Conservation (phyloP, 306 rosid species). For the Vicia sativa region DNA sequence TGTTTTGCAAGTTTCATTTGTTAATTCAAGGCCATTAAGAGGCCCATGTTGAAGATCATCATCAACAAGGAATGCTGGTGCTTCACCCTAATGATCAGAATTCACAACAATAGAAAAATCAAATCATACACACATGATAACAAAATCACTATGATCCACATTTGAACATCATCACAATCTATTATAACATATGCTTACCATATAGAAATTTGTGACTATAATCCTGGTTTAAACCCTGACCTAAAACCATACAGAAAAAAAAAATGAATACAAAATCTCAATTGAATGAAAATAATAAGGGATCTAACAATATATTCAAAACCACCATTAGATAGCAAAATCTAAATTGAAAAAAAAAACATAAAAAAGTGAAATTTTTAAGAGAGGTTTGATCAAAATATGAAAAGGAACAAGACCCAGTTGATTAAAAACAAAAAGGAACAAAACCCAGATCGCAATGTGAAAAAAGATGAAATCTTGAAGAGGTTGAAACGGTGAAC, state of each 20-base stretch:
- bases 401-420: slow-evolving; percentile 34
- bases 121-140: slow-evolving; percentile 37
- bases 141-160: slow-evolving; percentile 41
- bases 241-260: slow-evolving; percentile 43
- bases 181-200: slow-evolving; percentile 76
- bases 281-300: slow-evolving; percentile 32
- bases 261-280: slow-evolving; percentile 40
- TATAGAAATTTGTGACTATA: slow-evolving; percentile 48
- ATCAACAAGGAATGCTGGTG: slow-evolving; percentile 76
- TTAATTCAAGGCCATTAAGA: slow-evolving; percentile 58
- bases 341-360: slow-evolving; percentile 7
- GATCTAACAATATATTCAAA: slow-evolving; percentile 48
- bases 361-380: background rate
- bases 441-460: slow-evolving; percentile 43
- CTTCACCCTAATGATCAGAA: slow-evolving; percentile 77
- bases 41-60: slow-evolving; percentile 62
- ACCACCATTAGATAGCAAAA: slow-evolving; percentile 23
- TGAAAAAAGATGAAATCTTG: slow-evolving; percentile 14
- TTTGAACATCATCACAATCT: slow-evolving; percentile 33
- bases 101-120: slow-evolving; percentile 44
- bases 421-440: background rate
- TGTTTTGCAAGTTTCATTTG: slow-evolving; percentile 55
- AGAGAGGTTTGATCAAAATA: slow-evolving; percentile 45
- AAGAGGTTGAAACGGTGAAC: slow-evolving; percentile 21
- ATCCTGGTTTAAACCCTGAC: slow-evolving; percentile 61